Conservation (phyloP, 305 asterid genomes). For the Fraxinus nigra region DNA sequence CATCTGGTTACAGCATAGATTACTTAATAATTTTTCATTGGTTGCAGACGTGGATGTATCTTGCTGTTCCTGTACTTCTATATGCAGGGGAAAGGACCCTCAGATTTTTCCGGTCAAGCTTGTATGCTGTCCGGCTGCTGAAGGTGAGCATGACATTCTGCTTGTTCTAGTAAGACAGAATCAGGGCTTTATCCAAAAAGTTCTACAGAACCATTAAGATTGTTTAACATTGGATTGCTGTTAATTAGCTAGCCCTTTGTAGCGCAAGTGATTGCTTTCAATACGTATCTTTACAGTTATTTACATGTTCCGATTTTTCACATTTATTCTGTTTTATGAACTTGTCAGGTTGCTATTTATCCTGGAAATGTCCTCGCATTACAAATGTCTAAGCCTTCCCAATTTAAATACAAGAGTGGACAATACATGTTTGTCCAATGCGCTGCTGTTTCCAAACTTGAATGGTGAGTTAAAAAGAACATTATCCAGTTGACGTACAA, state of each 20-base stretch:
- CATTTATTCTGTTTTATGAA: background rate
- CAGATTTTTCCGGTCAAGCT: conserved; percentile 70
- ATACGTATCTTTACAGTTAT: background rate
- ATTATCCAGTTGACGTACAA: background rate
- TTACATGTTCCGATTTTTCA: background rate
- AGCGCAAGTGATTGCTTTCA: background rate
- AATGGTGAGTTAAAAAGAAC: conserved; percentile 49
- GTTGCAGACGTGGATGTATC: conserved; percentile 89
- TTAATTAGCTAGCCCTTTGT: background rate
- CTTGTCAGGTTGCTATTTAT: conserved; percentile 66
- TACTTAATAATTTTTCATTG: background rate
- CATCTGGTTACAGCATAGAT: background rate
- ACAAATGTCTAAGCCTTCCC: conserved; percentile 87
- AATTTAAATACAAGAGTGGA: conserved; percentile 72
- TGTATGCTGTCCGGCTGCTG: conserved; percentile 57
- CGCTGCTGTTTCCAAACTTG: conserved; percentile 83
- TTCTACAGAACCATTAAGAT: background rate
- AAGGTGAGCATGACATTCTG: conserved; percentile 43
- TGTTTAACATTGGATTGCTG: background rate
- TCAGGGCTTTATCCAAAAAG: background rate
- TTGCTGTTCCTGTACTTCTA: conserved; percentile 68
- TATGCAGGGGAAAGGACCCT: conserved; percentile 83
- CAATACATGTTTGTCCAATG: conserved; percentile 90
- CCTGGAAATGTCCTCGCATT: conserved; percentile 73
- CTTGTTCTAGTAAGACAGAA: background rate